phyloP scores from a whole-genome alignment of 129 eudicot species.

The Escallonia rubra region DNA sequence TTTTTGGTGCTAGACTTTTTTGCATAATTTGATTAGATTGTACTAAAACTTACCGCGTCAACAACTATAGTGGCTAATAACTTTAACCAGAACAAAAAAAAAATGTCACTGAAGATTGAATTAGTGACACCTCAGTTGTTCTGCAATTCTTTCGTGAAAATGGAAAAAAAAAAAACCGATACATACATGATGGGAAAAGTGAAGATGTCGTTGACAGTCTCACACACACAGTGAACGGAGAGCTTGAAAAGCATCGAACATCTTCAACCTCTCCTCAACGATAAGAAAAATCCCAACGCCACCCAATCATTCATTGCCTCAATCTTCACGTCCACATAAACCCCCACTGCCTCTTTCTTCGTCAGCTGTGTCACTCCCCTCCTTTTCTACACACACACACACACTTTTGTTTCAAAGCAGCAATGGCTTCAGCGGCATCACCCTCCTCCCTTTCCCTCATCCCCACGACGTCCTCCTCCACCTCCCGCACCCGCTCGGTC shows the following conservation, averaged over 20 bases:
- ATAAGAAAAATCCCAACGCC: slow-evolving; percentile 45
- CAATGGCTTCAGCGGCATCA: slow-evolving; percentile 74
- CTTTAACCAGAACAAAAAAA: no score
- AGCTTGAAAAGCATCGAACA: slow-evolving; percentile 39
- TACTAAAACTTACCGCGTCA: no score
- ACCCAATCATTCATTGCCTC: slow-evolving; percentile 18
- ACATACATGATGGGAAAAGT: not conserved
- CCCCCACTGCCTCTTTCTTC: not conserved
- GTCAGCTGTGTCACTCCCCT: not conserved
- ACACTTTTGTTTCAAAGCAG: not conserved
- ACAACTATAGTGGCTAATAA: no score
- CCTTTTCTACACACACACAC: not conserved
- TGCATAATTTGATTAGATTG: no score
- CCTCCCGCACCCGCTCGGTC: slow-evolving; percentile 28
- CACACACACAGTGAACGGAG: not conserved
- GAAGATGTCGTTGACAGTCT: not conserved
- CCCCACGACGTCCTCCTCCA: slow-evolving; percentile 35
- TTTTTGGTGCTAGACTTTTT: no score
- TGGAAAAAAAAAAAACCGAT: not conserved
- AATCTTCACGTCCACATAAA: slow-evolving; percentile 19
- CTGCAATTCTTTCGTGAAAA: no score
- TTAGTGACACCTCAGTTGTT: no score
- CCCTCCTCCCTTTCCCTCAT: slow-evolving; percentile 48
- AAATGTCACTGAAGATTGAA: no score
- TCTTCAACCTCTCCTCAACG: slow-evolving; percentile 71